A percentile compares a stretch with the other conserved stretches of the same genome.
These are phyloP conservation scores for Fomitopsis betulina DNA, from an alignment of 1,284 basidiomycete species.

Conservation along the genomic window DNA sequence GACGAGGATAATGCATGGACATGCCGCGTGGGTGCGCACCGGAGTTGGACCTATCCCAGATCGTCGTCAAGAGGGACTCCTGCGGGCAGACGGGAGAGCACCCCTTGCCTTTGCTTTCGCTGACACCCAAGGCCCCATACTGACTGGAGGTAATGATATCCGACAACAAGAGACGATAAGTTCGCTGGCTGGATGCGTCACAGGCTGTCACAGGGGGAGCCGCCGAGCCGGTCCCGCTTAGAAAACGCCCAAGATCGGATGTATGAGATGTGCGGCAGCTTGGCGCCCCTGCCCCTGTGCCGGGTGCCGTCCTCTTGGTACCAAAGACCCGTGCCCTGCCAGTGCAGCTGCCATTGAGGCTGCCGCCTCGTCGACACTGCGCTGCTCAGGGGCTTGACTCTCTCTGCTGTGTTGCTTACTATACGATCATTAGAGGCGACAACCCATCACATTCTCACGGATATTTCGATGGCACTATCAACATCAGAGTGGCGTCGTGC, in stretches of 20 bases:
- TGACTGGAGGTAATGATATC: neutral
- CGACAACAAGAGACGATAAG: neutral
- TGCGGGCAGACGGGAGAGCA: neutral
- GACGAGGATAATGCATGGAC: slow-evolving; percentile 14
- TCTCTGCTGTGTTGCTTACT: too few species aligned
- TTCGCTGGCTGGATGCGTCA: neutral
- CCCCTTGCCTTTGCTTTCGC: slow-evolving; percentile 63
- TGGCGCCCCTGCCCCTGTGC: neutral
- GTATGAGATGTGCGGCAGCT: neutral
- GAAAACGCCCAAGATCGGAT: neutral
- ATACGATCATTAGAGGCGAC: too few species aligned
- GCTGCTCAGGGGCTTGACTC: too few species aligned
- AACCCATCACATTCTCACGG: too few species aligned
- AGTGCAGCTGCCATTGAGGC: too few species aligned
- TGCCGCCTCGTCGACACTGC: neutral
- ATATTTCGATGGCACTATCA: too few species aligned
- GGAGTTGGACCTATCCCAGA: slow-evolving; percentile 54
- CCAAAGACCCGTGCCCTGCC: too few species aligned
- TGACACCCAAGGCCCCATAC: slow-evolving; percentile 64
- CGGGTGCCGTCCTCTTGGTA: neutral
- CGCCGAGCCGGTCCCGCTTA: neutral
- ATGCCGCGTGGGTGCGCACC: slow-evolving; percentile 35
- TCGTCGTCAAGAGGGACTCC: neutral
- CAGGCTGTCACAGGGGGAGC: neutral
- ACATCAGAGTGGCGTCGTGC: too few species aligned